Evolutionary conservation across 2,329 filamentous ascomycete species (phyloP), one percentile per base, ranked within the genome.

Genomic region (Hypoxylon sp.): DNA sequence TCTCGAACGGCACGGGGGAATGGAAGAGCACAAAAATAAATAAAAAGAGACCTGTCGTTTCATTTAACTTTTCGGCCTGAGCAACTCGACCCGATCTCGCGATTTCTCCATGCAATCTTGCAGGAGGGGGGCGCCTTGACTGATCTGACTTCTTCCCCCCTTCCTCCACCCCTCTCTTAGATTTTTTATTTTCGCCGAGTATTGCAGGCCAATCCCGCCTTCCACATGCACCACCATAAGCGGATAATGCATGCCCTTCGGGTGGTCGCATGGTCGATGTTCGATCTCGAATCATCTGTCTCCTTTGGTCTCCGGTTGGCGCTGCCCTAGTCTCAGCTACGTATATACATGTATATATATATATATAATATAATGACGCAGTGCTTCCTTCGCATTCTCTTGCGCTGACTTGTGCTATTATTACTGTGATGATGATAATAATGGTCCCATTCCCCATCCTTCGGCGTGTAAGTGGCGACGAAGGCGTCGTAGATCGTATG

Each of bases 71-170:
- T 46, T 50, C 48, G 65, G 52, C 45, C 63, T 71, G 68, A 71
- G 68, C 68, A 71, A 71, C 68, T 71, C 57, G 68, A 71, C 66
- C 68, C 68, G 68, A 71, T 71, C 65, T 69, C 62, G 59, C 64
- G 56, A 69, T 67, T 61, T 65, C 68, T 68, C 68, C 65, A 70
- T 71, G 68, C 68, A 69, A 71, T 69, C 65, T 71, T 68, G 68
- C 68, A 71, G 68, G 64, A 30, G 60, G 60, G 58, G 52, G 52
- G 64, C 59, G 57, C 58, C 17, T 60, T 59, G 52, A 36, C n/a
- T 63, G 50, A 62, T 65, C 57, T 65, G 45, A 63, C 60, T 52
- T 30, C 45, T 38, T 25, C 49, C 23, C 45, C 41, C 43, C 34
- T 32, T 38, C 38, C 28, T 19, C 11, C 34, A 34, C 32, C n/a